phyloP scores from a whole-genome alignment of 2,329 filamentous ascomycete species.

The Paramyrothecium sp. region DNA sequence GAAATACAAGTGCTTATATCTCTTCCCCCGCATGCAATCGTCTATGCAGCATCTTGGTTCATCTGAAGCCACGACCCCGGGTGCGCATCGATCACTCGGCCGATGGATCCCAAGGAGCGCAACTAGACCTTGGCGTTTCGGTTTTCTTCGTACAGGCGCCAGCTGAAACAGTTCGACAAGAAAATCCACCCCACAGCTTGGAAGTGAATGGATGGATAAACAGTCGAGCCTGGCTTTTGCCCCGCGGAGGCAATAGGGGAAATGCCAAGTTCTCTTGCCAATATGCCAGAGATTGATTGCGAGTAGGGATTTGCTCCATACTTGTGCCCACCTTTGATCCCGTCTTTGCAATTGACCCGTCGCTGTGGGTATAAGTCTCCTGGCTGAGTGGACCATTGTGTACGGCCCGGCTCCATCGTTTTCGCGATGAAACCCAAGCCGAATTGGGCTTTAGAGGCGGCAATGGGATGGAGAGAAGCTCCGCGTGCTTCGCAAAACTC shows the following conservation, averaged over 20 bases:
- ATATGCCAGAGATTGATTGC: neutral
- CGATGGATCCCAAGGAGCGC: neutral
- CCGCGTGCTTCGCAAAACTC: too few species aligned
- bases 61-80: neutral
- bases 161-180: neutral
- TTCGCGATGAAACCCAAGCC: too few species aligned
- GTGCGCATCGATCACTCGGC: neutral
- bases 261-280: conserved; percentile 1
- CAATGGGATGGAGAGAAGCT: too few species aligned
- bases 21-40: too few species aligned
- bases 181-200: neutral
- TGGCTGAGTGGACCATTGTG: too few species aligned
- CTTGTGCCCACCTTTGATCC: neutral
- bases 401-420: too few species aligned
- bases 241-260: neutral
- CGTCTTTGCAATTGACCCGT: neutral
- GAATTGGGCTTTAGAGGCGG: too few species aligned
- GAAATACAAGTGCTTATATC: too few species aligned
- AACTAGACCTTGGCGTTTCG: conserved; percentile 1
- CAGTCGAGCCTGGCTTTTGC: neutral
- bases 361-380: too few species aligned
- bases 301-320: neutral
- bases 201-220: neutral
- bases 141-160: neutral
- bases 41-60: neutral